Evolutionary conservation across 2,329 filamentous ascomycete species (phyloP).

Genomic region (Emydomyces testavorans): DNA sequence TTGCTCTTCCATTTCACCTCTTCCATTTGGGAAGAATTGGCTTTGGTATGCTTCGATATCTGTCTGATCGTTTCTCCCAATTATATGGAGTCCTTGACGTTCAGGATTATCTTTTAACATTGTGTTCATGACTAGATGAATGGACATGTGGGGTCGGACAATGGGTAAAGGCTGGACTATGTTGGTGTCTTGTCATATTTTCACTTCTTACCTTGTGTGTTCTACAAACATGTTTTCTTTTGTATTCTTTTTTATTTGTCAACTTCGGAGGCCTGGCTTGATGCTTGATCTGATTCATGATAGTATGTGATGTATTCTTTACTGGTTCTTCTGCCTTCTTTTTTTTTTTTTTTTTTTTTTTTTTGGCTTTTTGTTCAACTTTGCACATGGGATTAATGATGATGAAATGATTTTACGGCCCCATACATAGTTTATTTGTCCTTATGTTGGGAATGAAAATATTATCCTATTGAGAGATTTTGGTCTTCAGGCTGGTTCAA

Average conservation of each 20-base stretch:
- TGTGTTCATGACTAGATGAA: not conserved
- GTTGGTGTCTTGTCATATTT: not conserved
- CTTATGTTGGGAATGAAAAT: not conserved
- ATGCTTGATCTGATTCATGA: not conserved
- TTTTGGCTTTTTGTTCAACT: slow-evolving; percentile 4
- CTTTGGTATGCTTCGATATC: not conserved
- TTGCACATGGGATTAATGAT: not conserved
- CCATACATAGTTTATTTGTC: not conserved
- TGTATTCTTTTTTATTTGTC: slow-evolving; percentile 6
- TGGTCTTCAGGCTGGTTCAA: too few relatives aligned
- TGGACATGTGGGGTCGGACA: not conserved
- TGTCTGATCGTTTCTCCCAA: not conserved
- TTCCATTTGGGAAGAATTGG: too few relatives aligned
- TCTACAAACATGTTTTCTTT: slow-evolving; percentile 3
- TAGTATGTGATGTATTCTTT: not conserved
- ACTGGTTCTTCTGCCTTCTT: not conserved
- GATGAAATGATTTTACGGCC: slow-evolving; percentile 8
- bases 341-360: not conserved
- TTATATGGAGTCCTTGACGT: not conserved
- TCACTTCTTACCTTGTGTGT: slow-evolving; percentile 2
- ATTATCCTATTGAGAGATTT: too few relatives aligned
- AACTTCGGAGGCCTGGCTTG: not conserved
- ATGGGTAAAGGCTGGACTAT: not conserved
- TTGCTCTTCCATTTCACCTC: too few relatives aligned
- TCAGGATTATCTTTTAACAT: not conserved